Conservation (phyloP, 208 protist genomes). For the Crithidia bombi region DNA sequence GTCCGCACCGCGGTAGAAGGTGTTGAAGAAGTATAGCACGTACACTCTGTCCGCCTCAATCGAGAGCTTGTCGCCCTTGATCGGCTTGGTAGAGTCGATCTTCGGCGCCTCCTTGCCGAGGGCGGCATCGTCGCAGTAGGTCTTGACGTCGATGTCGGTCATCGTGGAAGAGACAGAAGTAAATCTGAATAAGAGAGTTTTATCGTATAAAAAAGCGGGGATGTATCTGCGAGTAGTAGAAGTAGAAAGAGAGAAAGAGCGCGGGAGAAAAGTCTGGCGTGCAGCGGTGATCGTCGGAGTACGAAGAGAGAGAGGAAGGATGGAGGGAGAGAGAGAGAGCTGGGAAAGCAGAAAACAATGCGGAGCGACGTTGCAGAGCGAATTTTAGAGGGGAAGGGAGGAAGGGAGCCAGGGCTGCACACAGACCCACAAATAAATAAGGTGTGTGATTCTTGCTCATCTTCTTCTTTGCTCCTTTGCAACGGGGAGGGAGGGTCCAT, state of each 20-base stretch:
- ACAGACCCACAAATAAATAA: no score
- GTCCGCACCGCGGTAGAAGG: conserved; percentile 91
- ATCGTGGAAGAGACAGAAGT: conserved; percentile 28
- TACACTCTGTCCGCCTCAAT: conserved; percentile 71
- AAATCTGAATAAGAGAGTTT: not conserved
- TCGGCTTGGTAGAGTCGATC: conserved; percentile 62
- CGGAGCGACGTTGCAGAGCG: no score
- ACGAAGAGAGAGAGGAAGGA: not conserved
- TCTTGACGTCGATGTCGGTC: conserved; percentile 89
- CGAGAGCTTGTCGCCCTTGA: conserved; percentile 75
- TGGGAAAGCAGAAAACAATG: not conserved
- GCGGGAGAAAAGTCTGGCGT: no score
- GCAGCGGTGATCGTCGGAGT: no score
- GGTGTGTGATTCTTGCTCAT: no score
- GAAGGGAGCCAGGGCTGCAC: not conserved
- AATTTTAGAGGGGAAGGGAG: no score
- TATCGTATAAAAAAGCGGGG: not conserved
- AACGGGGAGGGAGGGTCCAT: not conserved
- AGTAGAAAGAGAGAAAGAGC: no score
- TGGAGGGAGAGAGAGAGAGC: not conserved
- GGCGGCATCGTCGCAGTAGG: conserved; percentile 85
- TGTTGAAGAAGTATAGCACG: conserved; percentile 93
- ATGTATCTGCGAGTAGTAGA: not conserved
- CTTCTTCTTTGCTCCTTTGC: no score
- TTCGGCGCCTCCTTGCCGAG: conserved; percentile 71